Conservation (phyloP, 75 land plant species). For the Adiantum capillusveneris region DNA sequence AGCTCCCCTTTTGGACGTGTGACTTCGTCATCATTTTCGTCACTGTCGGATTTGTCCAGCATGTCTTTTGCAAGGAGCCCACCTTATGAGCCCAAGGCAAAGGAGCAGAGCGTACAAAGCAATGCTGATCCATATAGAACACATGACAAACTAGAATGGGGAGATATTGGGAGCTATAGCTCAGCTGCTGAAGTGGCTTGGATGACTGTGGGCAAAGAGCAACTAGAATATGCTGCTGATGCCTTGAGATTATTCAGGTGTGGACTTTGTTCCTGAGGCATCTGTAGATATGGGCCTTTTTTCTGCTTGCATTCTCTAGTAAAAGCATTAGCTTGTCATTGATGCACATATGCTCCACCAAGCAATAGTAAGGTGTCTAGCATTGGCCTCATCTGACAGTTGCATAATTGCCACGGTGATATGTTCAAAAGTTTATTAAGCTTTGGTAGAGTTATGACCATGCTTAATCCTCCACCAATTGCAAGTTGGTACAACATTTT, state of each 20-base stretch:
- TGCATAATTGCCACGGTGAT: no score
- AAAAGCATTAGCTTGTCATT: background rate
- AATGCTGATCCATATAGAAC: background rate
- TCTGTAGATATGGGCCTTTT: background rate
- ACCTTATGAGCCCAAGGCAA: constrained; percentile 29
- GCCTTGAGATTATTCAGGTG: constrained; percentile 60
- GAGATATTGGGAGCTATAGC: constrained; percentile 63
- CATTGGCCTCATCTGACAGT: no score
- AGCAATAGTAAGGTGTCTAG: no score
- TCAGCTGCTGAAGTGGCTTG: constrained; percentile 66
- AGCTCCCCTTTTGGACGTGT: constrained; percentile 50
- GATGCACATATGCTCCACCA: no score
- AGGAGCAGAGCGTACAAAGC: background rate
- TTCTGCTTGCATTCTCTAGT: background rate
- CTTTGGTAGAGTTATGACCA: no score
- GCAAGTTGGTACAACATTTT: no score
- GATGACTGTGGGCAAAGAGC: constrained; percentile 81
- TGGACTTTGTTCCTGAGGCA: background rate
- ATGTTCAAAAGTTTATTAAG: no score
- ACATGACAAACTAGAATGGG: background rate
- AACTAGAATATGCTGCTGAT: constrained; percentile 74
- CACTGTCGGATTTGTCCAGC: constrained; percentile 54
- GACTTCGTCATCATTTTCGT: constrained; percentile 41
- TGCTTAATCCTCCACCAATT: no score
- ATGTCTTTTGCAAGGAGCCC: constrained; percentile 35